These are phyloP conservation scores for Acer campestre DNA, from an alignment of 345 rosid species.

Conservation along the genomic window DNA sequence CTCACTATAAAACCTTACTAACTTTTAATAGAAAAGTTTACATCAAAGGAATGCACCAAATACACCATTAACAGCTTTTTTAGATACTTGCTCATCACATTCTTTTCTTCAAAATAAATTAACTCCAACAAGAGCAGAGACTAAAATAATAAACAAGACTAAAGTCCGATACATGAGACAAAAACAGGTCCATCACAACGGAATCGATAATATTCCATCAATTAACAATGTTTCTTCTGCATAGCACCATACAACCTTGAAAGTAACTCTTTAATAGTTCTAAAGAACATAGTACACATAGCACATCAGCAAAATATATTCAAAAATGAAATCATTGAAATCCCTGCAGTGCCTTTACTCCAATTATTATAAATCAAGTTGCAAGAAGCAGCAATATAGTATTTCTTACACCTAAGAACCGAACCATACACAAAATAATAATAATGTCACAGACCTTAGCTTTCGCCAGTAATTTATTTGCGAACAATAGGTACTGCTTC, in stretches of 20 bases:
- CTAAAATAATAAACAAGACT: constrained; percentile 11
- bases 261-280: not conserved
- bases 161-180: not conserved
- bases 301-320: not conserved
- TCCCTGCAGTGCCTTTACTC: not conserved
- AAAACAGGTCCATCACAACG: not conserved
- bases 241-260: not conserved
- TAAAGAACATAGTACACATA: not conserved
- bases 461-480: constrained; percentile 54
- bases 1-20: not conserved
- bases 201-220: not conserved
- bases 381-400: not conserved
- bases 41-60: not conserved
- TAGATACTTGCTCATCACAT: not conserved
- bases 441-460: constrained; percentile 52
- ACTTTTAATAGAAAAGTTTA: not conserved
- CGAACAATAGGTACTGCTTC: constrained; percentile 66
- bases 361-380: not conserved
- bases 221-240: not conserved
- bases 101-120: not conserved
- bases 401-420: not conserved
- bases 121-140: not conserved
- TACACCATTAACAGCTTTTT: not conserved
- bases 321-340: constrained; percentile 5
- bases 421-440: not conserved